Conservation (phyloP, 345 rosid species). For the Linum trigynum region DNA sequence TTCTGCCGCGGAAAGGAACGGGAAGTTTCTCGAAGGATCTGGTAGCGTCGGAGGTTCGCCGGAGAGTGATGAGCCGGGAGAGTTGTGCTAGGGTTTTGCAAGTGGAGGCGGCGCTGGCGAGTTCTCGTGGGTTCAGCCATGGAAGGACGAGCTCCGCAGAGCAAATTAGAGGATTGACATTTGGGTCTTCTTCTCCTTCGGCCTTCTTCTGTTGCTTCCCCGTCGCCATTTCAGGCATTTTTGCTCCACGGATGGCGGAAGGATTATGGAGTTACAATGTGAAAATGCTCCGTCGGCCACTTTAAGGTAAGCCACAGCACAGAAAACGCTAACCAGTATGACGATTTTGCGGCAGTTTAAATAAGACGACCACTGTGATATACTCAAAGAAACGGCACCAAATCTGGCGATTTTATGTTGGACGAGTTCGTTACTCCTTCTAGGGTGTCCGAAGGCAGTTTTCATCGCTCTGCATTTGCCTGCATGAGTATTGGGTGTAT, state of each 20-base stretch:
- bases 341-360: no score
- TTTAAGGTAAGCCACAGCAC: no score
- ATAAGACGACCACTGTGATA: no score
- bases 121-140: conserved; percentile 54
- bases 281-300: no score
- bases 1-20: conserved; percentile 44
- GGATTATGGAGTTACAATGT: no score
- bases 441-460: no score
- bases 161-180: conserved; percentile 14
- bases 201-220: not conserved
- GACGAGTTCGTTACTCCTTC: no score
- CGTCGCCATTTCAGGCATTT: not conserved
- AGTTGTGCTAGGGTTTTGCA: conserved; percentile 39
- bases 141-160: conserved; percentile 50
- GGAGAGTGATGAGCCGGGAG: conserved; percentile 33
- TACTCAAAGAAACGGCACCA: no score
- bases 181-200: not conserved
- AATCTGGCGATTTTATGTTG: no score
- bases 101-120: conserved; percentile 42
- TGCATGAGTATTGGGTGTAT: no score
- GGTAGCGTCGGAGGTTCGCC: conserved; percentile 58
- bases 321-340: no score
- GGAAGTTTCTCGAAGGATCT: conserved; percentile 46
- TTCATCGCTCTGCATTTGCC: no score
- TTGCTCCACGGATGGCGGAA: not conserved